Evolutionary conservation across 495 filamentous ascomycete genomes (phyloP).

Genomic region (Neurospora hispaniola): DNA sequence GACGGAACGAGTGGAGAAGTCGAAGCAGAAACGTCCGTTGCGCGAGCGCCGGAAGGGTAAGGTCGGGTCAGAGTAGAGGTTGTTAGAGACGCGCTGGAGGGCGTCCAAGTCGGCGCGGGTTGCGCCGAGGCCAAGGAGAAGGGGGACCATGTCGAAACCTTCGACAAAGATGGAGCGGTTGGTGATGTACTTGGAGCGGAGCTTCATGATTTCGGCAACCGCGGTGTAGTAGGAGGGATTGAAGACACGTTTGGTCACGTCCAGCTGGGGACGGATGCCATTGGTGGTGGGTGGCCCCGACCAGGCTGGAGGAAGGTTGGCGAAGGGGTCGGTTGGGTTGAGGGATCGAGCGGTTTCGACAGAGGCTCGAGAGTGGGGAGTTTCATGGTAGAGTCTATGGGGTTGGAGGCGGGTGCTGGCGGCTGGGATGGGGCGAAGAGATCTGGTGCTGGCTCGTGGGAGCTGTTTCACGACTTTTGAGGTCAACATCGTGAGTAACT

Average conservation of each 20-base stretch:
- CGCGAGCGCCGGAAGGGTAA: not conserved
- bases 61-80: not conserved
- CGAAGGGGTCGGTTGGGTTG: not conserved
- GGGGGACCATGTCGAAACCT: not conserved
- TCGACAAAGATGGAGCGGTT: not conserved
- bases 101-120: not conserved
- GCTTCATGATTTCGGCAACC: not conserved
- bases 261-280: not conserved
- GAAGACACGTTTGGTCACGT: not conserved
- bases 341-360: not conserved
- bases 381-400: not conserved
- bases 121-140: not conserved
- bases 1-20: not conserved
- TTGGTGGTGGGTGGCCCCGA: not conserved
- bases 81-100: not conserved
- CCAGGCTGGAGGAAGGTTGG: not conserved
- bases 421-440: not conserved
- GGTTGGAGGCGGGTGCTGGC: not conserved
- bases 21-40: not conserved
- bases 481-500: not conserved
- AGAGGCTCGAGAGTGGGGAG: not conserved
- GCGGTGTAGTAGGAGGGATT: not conserved
- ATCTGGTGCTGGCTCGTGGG: not conserved
- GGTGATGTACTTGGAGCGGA: not conserved
- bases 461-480: not conserved